These are phyloP conservation scores for Ocimum tenuiflorum DNA, from an alignment of 257 asterid species.

Conservation along the genomic window DNA sequence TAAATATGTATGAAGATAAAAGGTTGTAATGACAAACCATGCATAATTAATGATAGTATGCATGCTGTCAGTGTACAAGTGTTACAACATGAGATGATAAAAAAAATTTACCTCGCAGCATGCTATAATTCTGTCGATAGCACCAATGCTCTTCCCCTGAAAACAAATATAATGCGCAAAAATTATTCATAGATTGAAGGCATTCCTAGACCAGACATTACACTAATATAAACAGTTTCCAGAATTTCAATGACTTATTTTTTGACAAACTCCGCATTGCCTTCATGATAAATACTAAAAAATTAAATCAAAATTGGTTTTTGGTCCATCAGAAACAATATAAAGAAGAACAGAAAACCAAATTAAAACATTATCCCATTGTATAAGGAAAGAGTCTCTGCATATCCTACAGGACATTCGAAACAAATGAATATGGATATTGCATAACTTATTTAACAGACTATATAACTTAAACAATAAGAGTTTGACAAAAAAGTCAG, in stretches of 20 bases:
- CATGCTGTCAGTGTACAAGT: not conserved
- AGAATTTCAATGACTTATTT: not conserved
- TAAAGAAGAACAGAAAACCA: too few species aligned
- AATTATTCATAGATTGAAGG: conserved; percentile 11
- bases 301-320: too few species aligned
- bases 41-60: not conserved
- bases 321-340: too few species aligned
- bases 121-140: conserved; percentile 51
- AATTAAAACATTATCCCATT: too few species aligned
- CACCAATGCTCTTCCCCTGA: conserved; percentile 56
- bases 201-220: conserved; percentile 10
- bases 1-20: not conserved
- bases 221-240: not conserved
- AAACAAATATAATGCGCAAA: conserved; percentile 28
- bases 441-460: not conserved
- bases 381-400: not conserved
- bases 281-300: conserved; percentile 1
- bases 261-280: not conserved
- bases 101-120: conserved; percentile 71
- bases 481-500: conserved; percentile 6
- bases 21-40: not conserved
- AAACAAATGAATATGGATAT: not conserved
- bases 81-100: conserved; percentile 11
- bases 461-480: not conserved
- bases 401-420: not conserved